A percentile compares a stretch with the other conserved stretches of the same genome.
These are phyloP conservation scores for Diplodia sapinea DNA, from an alignment of 2,329 filamentous ascomycete species.

Conservation along the genomic window DNA sequence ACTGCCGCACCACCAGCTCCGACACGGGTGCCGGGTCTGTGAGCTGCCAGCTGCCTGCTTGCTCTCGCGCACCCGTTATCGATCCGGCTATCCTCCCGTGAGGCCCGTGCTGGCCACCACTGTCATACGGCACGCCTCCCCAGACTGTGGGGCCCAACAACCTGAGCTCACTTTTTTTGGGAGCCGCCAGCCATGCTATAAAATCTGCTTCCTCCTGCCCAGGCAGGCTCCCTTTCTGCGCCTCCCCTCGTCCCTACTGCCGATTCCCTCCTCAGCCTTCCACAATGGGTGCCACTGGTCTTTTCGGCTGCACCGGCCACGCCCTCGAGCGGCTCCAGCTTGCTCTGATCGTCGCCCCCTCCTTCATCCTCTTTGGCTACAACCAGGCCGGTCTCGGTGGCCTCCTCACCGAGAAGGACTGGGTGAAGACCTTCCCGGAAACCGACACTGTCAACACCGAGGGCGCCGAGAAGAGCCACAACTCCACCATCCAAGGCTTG, in stretches of 20 bases:
- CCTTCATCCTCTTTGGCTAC: constrained; percentile 59
- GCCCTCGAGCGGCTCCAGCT: constrained; percentile 43
- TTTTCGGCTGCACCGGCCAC: constrained; percentile 37
- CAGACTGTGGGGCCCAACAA: constrained; percentile 19
- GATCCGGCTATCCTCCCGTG: constrained; percentile 23
- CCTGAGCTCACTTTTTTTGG: background rate
- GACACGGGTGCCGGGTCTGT: background rate
- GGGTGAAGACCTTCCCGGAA: constrained; percentile 54
- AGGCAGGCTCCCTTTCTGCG: background rate
- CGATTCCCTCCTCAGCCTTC: constrained; percentile 46
- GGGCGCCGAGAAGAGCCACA: constrained; percentile 51
- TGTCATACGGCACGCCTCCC: constrained; percentile 11
- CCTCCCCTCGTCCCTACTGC: background rate
- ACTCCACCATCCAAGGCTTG: constrained; percentile 54
- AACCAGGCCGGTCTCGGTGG: constrained; percentile 60
- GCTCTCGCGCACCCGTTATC: background rate
- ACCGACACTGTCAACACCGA: constrained; percentile 56
- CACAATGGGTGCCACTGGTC: constrained; percentile 52
- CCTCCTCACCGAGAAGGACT: constrained; percentile 50
- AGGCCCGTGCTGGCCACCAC: constrained; percentile 10
- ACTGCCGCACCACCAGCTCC: background rate
- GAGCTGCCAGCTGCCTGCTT: background rate
- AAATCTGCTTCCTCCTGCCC: background rate
- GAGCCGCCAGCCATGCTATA: constrained; percentile 18
- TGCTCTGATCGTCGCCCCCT: constrained; percentile 47